phyloP scores from a whole-genome alignment of 2,329 filamentous ascomycete species.

The Xylariaceae sp. region DNA sequence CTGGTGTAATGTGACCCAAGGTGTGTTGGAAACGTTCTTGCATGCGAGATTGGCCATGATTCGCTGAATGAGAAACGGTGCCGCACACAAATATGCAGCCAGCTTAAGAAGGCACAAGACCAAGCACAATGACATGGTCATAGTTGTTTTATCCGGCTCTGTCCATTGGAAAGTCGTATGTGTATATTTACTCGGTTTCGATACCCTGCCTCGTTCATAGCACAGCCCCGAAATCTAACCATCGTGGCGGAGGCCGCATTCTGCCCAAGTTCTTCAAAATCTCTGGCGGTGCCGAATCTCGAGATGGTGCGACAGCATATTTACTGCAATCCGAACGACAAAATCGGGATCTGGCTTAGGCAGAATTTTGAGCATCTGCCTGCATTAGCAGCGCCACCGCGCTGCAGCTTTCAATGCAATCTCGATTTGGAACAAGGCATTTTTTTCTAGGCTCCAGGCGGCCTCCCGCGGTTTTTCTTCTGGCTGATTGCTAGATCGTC shows the following conservation, averaged over 20 bases:
- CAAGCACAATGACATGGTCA: background rate
- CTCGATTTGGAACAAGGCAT: background rate
- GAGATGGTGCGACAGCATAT: background rate
- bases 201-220: too few relatives aligned
- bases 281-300: background rate
- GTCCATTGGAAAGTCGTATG: too few relatives aligned
- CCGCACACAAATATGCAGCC: background rate
- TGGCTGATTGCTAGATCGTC: too few relatives aligned
- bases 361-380: background rate
- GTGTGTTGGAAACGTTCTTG: background rate
- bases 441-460: background rate
- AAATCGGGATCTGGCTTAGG: conserved; percentile 6
- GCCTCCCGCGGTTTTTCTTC: background rate
- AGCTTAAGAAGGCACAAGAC: background rate
- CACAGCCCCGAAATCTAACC: too few relatives aligned
- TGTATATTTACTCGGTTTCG: background rate
- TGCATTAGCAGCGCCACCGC: background rate
- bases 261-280: background rate
- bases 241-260: too few relatives aligned
- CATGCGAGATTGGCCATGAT: background rate
- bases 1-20: background rate
- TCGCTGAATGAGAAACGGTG: background rate
- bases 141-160: too few relatives aligned
- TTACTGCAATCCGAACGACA: conserved; percentile 14
- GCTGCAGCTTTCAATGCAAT: background rate